A percentile compares a stretch with the other conserved stretches of the same genome.
These are phyloP conservation scores for Haplographium delicatum DNA, from an alignment of 495 filamentous ascomycete genomes.

Conservation along the genomic window DNA sequence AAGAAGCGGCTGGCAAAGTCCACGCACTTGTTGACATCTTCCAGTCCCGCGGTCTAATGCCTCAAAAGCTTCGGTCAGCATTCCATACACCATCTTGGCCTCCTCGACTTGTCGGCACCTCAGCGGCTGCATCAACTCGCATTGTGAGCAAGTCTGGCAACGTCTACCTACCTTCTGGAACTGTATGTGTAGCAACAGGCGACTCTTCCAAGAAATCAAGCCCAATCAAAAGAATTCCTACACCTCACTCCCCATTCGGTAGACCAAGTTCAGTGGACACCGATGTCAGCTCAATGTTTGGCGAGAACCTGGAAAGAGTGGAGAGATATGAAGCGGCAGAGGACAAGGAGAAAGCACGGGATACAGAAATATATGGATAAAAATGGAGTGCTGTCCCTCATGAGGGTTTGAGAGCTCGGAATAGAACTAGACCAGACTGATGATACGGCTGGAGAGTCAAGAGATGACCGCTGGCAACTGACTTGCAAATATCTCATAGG, in stretches of 20 bases:
- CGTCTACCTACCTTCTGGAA: background rate
- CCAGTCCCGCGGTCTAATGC: conserved; percentile 15
- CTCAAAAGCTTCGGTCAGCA: background rate
- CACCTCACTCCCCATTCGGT: background rate
- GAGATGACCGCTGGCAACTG: too few relatives aligned
- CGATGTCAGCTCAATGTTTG: conserved; percentile 10
- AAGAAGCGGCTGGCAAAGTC: conserved; percentile 1
- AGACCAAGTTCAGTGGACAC: conserved; percentile 4
- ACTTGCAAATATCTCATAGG: too few relatives aligned
- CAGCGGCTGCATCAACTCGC: background rate
- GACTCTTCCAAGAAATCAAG: background rate
- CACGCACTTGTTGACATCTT: conserved; percentile 14
- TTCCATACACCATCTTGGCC: background rate
- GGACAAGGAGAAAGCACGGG: background rate
- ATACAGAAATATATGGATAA: background rate
- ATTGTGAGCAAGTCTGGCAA: background rate
- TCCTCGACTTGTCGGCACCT: background rate
- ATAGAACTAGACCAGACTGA: too few relatives aligned
- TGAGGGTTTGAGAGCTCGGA: too few relatives aligned
- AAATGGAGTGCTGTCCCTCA: too few relatives aligned
- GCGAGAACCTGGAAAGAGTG: conserved; percentile 1
- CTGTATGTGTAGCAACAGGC: background rate
- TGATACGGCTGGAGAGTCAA: too few relatives aligned
- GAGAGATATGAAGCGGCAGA: background rate
- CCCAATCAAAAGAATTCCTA: background rate